Evolutionary conservation across 768 basidiomycete genomes (phyloP), one percentile per base, ranked within the genome.

Genomic region (Hysterangium stoloniferum): DNA sequence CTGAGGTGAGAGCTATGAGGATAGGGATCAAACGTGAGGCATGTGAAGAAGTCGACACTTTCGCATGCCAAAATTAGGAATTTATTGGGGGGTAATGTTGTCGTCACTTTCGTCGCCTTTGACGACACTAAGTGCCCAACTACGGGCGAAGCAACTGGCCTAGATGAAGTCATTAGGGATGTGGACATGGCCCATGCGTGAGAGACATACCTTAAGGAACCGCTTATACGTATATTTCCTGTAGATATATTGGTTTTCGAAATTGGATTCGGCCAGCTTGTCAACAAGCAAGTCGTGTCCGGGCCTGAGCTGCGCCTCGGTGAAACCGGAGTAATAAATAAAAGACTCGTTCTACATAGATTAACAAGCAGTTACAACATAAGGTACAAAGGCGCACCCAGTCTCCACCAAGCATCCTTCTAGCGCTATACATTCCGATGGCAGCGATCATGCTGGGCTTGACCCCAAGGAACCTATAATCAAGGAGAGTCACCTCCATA

Each of bases 161-260:
- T 51, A 19, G n/a, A 13, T 19, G 28, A 13, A 4, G 11, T 11
- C 11, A 35, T 11, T 19, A 35, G 11, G 28, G 6, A 25, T 27
- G 17, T 19, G 48, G 28, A 22, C 43, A 4, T 38, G 2, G 32
- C 13, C 9, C n/a, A 35, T 9, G 15, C 46, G 17, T 11, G 20
- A 27, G 20, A n/a, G n/a, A 24, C 62, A 61, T 5, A 72, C 95
- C 68, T 95, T 91, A 64, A 98, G 80, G 78, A 96, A 98, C 68
- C 92, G 94, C 82, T 94, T 96, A 76, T 88, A 79, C 38, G 91
- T 82, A 67, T 98, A 99, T 72, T 99, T 98, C 74, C 86, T 86
- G 79, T 81, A 94, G 33, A 93, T 84, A 67, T 92, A 91, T 58
- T 84, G 80, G 44, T 79, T 73, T n/a, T 79, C 72, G 66, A 98